Percentiles rank a stretch among this genome's conserved stretches.
Evolutionary conservation across 1,139 yeast genomes (phyloP).

Genomic region (Taiozyma onychis): DNA sequence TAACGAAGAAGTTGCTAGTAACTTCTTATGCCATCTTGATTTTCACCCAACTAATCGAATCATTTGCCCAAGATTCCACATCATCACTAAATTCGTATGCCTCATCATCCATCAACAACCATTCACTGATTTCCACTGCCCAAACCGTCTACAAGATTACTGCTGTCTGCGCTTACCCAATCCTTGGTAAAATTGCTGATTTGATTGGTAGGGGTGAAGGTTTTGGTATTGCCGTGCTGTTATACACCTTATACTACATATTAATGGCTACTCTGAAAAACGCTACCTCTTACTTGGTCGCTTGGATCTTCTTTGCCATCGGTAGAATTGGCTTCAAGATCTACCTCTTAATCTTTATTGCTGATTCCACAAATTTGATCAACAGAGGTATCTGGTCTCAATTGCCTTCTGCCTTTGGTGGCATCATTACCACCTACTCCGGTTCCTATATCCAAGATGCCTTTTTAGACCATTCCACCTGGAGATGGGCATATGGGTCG

Average conservation of each 20-base stretch:
- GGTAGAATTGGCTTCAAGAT: slow-evolving; percentile 33
- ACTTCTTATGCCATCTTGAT: slow-evolving; percentile 23
- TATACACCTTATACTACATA: slow-evolving; percentile 29
- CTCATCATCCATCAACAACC: slow-evolving; percentile 33
- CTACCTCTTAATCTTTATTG: slow-evolving; percentile 33
- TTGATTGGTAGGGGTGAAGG: slow-evolving; percentile 37
- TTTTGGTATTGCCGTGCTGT: slow-evolving; percentile 26
- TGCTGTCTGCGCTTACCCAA: slow-evolving; percentile 34
- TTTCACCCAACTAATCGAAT: slow-evolving; percentile 25
- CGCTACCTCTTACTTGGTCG: slow-evolving; percentile 28
- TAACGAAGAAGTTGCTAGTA: slow-evolving; percentile 18
- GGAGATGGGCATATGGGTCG: slow-evolving; percentile 38
- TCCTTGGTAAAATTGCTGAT: slow-evolving; percentile 36
- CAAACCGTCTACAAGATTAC: slow-evolving; percentile 36
- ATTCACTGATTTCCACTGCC: slow-evolving; percentile 34
- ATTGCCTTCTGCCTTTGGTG: slow-evolving; percentile 26
- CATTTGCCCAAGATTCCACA: slow-evolving; percentile 25
- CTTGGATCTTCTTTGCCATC: slow-evolving; percentile 31
- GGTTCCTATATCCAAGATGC: slow-evolving; percentile 24
- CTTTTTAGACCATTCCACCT: slow-evolving; percentile 20
- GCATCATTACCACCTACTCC: slow-evolving; percentile 23
- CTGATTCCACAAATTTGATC: slow-evolving; percentile 33
- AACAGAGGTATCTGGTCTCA: slow-evolving; percentile 33
- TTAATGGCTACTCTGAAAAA: slow-evolving; percentile 29
- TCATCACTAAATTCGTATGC: slow-evolving; percentile 28